phyloP scores from a whole-genome alignment of 2,329 filamentous ascomycete species.

The Colletotrichum tabaci region DNA sequence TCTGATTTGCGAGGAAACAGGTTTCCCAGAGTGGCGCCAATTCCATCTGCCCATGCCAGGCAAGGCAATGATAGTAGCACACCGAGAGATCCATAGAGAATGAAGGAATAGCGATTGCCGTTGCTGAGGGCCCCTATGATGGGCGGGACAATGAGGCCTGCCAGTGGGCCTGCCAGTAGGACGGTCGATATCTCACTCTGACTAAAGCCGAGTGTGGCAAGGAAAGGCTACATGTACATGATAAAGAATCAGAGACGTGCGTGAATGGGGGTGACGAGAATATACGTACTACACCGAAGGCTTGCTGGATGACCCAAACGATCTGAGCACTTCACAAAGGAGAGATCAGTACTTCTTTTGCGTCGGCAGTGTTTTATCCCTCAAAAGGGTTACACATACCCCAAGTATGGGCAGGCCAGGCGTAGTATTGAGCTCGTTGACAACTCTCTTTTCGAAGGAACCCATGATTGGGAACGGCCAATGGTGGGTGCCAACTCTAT shows the following conservation, averaged over 20 bases:
- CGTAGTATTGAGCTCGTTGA: too few species aligned
- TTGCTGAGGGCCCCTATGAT: not conserved
- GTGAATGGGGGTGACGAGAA: not conserved
- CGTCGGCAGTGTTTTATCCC: too few species aligned
- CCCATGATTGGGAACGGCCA: too few species aligned
- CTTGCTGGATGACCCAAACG: constrained; percentile 1
- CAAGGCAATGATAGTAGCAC: not conserved
- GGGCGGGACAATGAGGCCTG: not conserved
- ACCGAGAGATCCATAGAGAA: not conserved
- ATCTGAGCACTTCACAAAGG: not conserved
- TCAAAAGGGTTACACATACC: not conserved
- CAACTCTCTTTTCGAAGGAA: too few species aligned
- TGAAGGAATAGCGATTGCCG: not conserved
- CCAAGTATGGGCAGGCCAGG: not conserved
- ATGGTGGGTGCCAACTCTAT: too few species aligned
- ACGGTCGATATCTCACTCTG: not conserved
- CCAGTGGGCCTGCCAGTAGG: not conserved
- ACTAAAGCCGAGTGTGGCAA: not conserved
- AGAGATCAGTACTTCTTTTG: too few species aligned
- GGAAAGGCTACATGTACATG: not conserved
- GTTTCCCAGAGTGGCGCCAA: not conserved
- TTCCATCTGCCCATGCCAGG: not conserved
- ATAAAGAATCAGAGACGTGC: not conserved
- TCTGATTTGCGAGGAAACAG: not conserved
- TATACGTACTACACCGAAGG: not conserved